Conservation (phyloP, 331 rosid genomes). For the Cucumis variabilis region DNA sequence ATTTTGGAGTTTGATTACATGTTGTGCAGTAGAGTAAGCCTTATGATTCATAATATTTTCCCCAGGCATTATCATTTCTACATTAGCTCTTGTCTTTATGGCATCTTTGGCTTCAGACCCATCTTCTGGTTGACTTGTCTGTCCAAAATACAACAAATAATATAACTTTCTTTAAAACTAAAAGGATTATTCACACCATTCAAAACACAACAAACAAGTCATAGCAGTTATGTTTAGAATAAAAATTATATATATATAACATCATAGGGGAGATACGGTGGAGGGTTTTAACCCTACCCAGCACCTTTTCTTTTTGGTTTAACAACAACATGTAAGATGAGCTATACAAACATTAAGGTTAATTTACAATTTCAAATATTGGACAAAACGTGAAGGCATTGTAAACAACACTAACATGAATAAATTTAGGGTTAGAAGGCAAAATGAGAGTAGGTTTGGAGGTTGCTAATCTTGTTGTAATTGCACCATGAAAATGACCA, state of each 20-base stretch:
- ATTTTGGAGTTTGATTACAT: conserved; percentile 31
- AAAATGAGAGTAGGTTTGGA: conserved; percentile 27
- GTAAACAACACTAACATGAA: conserved; percentile 53
- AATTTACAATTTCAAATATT: no score
- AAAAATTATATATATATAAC: no score
- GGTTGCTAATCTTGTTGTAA: conserved; percentile 42
- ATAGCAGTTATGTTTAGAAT: no score
- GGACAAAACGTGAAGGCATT: no score
- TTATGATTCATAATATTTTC: conserved; percentile 51
- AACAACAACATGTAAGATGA: no score
- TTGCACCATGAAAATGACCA: conserved; percentile 53
- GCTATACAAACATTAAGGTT: no score
- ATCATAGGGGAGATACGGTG: no score
- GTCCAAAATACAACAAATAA: neutral
- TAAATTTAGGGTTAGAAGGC: conserved; percentile 45
- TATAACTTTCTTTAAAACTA: neutral
- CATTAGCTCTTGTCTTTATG: conserved; percentile 45
- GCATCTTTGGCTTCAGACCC: conserved; percentile 45
- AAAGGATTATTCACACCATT: neutral
- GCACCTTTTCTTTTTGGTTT: no score
- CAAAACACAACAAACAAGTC: neutral
- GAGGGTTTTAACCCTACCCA: no score
- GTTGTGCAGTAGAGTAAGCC: conserved; percentile 50
- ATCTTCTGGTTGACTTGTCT: conserved; percentile 50
- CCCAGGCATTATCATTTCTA: conserved; percentile 35